Evolutionary conservation across 2,329 filamentous ascomycete species (phyloP).

Genomic region (Fusarium keratoplasticum): DNA sequence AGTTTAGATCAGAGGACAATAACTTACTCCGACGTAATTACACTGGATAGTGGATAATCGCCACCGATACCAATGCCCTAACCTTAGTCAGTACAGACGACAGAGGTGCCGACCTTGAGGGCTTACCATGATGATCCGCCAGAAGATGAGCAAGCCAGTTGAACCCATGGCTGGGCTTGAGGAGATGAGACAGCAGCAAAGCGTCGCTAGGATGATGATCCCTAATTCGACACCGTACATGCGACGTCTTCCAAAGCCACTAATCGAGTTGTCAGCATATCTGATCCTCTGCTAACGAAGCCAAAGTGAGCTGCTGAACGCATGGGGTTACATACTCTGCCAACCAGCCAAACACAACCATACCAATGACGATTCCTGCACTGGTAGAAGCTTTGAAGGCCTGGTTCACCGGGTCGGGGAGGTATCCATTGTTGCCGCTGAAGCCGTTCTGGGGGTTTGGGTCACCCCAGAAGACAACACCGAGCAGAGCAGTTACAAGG

Average conservation of each 20-base stretch:
- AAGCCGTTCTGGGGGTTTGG: conserved; percentile 56
- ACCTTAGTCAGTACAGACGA: conserved; percentile 21
- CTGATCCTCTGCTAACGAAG: background rate
- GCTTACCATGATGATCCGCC: conserved; percentile 77
- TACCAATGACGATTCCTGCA: conserved; percentile 81
- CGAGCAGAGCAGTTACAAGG: conserved; percentile 76
- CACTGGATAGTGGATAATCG: conserved; percentile 80
- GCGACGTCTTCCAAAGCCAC: conserved; percentile 76
- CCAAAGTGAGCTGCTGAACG: background rate
- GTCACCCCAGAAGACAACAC: conserved; percentile 79
- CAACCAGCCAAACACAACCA: conserved; percentile 80
- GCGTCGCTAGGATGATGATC: conserved; percentile 77
- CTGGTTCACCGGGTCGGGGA: conserved; percentile 75
- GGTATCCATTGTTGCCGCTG: conserved; percentile 64
- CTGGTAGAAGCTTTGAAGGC: conserved; percentile 86
- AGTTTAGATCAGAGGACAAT: conserved; percentile 10
- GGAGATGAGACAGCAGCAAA: conserved; percentile 73
- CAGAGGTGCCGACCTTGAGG: background rate
- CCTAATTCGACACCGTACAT: conserved; percentile 86
- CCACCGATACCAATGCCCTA: conserved; percentile 81
- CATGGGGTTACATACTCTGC: conserved; percentile 66
- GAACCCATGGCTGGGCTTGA: conserved; percentile 70
- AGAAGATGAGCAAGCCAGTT: conserved; percentile 75
- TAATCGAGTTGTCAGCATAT: conserved; percentile 35
- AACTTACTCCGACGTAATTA: conserved; percentile 80